These are phyloP conservation scores for Talaromyces sp. DNA, from an alignment of 2,329 filamentous ascomycete species.

Conservation along the genomic window DNA sequence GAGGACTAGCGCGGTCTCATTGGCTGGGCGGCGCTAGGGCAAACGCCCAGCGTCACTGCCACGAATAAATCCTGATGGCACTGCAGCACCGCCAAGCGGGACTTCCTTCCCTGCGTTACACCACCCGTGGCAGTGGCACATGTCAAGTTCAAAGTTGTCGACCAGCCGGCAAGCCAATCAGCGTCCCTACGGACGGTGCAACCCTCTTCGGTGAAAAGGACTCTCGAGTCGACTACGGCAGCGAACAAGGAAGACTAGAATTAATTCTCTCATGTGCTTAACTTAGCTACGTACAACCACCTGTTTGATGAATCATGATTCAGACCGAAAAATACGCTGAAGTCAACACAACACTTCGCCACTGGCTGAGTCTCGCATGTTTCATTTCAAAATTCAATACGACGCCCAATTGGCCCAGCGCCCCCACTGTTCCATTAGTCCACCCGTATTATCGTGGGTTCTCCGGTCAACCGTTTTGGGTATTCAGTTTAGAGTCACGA, in stretches of 20 bases:
- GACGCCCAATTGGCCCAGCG: not conserved
- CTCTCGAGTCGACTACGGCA: not conserved
- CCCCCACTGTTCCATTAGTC: not conserved
- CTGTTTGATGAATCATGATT: no score
- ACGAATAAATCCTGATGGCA: not conserved
- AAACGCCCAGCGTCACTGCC: constrained; percentile 6
- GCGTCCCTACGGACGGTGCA: not conserved
- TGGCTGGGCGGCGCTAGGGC: not conserved
- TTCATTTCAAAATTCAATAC: no score
- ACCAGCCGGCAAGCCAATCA: not conserved
- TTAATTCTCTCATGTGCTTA: constrained; percentile 4
- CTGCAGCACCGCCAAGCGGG: constrained; percentile 10
- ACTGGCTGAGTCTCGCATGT: not conserved
- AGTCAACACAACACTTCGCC: not conserved
- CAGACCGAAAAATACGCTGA: not conserved
- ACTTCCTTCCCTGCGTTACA: not conserved
- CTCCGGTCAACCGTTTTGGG: constrained; percentile 15
- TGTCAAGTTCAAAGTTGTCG: no score
- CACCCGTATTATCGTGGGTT: not conserved
- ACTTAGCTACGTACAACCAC: not conserved
- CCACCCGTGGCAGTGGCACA: not conserved
- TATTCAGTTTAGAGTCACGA: constrained; percentile 8
- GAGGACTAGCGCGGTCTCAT: constrained; percentile 1
- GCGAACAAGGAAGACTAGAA: not conserved
- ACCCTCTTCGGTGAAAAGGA: not conserved